Percentiles rank a stretch among this genome's conserved stretches.
These are phyloP conservation scores for Lichenothelia convexa DNA, from an alignment of 495 filamentous ascomycete genomes.

Conservation along the genomic window DNA sequence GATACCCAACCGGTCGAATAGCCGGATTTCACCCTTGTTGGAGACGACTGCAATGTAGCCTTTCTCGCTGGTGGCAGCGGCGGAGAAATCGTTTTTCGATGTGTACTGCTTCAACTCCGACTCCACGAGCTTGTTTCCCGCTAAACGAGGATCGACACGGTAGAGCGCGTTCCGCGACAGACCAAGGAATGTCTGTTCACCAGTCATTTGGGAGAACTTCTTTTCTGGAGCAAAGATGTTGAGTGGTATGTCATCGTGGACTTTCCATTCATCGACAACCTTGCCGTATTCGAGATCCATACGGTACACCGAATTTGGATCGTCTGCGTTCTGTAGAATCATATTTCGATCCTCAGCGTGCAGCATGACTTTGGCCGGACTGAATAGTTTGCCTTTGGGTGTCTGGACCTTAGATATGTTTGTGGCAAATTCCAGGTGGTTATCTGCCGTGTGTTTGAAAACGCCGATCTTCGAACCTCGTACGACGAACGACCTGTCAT, in stretches of 20 bases:
- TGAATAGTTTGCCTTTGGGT: conserved; percentile 71
- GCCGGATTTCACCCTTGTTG: conserved; percentile 90
- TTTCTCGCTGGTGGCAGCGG: conserved; percentile 83
- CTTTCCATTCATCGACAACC: conserved; percentile 98
- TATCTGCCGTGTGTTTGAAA: conserved; percentile 89
- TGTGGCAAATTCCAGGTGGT: conserved; percentile 90
- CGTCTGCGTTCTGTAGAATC: conserved; percentile 68
- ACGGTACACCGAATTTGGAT: conserved; percentile 85
- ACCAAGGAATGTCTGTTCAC: conserved; percentile 86
- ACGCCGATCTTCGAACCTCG: conserved; percentile 95
- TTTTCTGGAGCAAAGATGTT: conserved; percentile 81
- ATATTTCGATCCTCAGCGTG: conserved; percentile 84
- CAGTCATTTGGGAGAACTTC: conserved; percentile 97
- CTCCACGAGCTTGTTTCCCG: conserved; percentile 85
- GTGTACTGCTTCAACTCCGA: conserved; percentile 84
- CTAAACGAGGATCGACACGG: conserved; percentile 79
- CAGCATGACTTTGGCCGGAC: conserved; percentile 94
- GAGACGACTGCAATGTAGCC: conserved; percentile 93
- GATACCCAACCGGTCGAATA: conserved; percentile 91
- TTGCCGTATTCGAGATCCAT: conserved; percentile 98
- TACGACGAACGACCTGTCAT: conserved; percentile 91
- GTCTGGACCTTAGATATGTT: conserved; percentile 93
- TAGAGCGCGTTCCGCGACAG: conserved; percentile 81
- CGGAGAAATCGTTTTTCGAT: conserved; percentile 92
- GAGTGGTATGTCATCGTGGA: conserved; percentile 94